Evolutionary conservation across 805 yeast species (phyloP).

Genomic region (Candida sphagnicola): DNA sequence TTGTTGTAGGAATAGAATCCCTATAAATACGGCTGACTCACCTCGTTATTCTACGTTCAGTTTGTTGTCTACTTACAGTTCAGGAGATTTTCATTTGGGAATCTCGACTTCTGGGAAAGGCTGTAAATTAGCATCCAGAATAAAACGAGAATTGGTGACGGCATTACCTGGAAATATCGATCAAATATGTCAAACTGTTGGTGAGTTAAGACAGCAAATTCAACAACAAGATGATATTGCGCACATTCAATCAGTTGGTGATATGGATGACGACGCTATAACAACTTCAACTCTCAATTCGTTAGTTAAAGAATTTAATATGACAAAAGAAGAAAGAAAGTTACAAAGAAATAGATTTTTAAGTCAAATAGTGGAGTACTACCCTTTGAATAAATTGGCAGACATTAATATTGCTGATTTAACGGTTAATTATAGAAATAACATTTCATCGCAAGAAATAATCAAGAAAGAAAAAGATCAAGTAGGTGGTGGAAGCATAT

Average conservation of each 20-base stretch:
- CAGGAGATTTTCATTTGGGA: constrained; percentile 77
- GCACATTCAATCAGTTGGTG: constrained; percentile 41
- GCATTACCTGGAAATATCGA: constrained; percentile 69
- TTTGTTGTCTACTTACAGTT: constrained; percentile 62
- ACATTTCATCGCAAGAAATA: neutral
- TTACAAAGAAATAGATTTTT: constrained; percentile 75
- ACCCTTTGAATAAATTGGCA: constrained; percentile 66
- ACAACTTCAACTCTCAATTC: constrained; percentile 57
- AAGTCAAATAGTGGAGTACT: constrained; percentile 86
- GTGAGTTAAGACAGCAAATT: constrained; percentile 55
- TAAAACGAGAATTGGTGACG: constrained; percentile 68
- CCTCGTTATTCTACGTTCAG: constrained; percentile 74
- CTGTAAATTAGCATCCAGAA: constrained; percentile 76
- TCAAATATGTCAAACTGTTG: constrained; percentile 63
- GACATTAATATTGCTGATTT: constrained; percentile 58
- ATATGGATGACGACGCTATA: constrained; percentile 65
- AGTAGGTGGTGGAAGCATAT: constrained; percentile 47
- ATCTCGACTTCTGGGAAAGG: constrained; percentile 87
- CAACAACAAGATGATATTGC: constrained; percentile 47
- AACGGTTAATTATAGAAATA: constrained; percentile 34
- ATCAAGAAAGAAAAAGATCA: neutral
- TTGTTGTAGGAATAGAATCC: constrained; percentile 67
- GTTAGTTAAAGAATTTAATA: constrained; percentile 57
- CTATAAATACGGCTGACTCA: constrained; percentile 74
- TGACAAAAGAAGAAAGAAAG: constrained; percentile 48